Percentiles rank a stretch among this genome's conserved stretches.
Evolutionary conservation across 768 basidiomycete species (phyloP).

Genomic region (Tylopilus sp.): DNA sequence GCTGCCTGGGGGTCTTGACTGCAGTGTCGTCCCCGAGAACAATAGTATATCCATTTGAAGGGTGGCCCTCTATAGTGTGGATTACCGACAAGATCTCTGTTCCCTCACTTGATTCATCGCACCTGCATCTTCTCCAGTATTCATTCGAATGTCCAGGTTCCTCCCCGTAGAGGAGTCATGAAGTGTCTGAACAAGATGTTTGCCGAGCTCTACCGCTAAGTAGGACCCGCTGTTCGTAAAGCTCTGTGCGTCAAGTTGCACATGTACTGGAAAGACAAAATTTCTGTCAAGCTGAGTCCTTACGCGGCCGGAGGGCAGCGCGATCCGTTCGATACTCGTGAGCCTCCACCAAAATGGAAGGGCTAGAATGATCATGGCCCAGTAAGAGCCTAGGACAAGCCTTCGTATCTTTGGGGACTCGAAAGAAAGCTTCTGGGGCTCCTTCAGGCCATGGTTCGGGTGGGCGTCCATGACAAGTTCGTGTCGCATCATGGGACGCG

Average conservation of each 20-base stretch:
- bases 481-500: conserved; percentile 5
- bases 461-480: conserved; percentile 24
- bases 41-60: conserved; percentile 21
- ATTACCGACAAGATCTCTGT: conserved; percentile 4
- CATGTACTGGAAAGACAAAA: conserved; percentile 41
- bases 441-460: conserved; percentile 27
- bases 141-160: conserved; percentile 39
- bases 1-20: conserved; percentile 17
- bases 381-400: conserved; percentile 71
- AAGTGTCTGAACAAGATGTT: conserved; percentile 15
- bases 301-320: conserved; percentile 65
- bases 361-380: conserved; percentile 70
- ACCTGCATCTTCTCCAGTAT: conserved; percentile 32
- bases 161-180: conserved; percentile 37
- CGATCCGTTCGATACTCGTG: conserved; percentile 83
- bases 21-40: conserved; percentile 23
- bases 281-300: conserved; percentile 44
- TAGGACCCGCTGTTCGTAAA: conserved; percentile 5
- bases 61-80: conserved; percentile 12
- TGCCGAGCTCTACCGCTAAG: conserved; percentile 29
- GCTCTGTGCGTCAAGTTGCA: conserved; percentile 37
- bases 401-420: conserved; percentile 51
- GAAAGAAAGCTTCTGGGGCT: conserved; percentile 51
- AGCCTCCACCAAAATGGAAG: conserved; percentile 93
- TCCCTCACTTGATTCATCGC: conserved; percentile 16